Conservation (phyloP, 306 rosid species). For the Potentilla sterilis region DNA sequence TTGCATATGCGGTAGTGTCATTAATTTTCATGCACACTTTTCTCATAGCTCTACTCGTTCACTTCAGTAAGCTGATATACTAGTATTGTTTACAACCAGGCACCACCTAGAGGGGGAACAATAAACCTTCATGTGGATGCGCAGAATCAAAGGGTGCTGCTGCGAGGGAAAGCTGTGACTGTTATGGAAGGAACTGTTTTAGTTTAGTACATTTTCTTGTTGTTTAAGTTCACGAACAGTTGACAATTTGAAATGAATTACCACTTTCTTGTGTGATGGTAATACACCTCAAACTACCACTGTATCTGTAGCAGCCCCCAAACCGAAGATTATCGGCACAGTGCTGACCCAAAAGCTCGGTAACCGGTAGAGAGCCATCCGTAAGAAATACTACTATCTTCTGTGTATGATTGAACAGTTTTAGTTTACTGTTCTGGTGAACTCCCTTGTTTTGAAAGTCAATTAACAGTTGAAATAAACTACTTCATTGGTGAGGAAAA, state of each 20-base stretch:
- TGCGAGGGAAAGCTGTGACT: conserved; percentile 66
- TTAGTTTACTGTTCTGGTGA: background rate
- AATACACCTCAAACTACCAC: background rate
- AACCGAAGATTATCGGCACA: too few relatives aligned
- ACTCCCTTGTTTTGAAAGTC: background rate
- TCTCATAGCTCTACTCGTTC: background rate
- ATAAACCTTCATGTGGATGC: conserved; percentile 52
- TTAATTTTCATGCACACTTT: background rate
- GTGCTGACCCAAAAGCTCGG: too few relatives aligned
- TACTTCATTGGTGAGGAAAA: background rate
- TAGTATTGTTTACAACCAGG: conserved; percentile 38
- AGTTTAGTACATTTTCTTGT: conserved; percentile 21
- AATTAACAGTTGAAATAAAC: background rate
- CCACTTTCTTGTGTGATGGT: background rate
- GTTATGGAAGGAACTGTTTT: conserved; percentile 70
- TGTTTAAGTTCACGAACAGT: background rate
- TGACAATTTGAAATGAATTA: too few relatives aligned
- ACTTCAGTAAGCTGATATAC: background rate
- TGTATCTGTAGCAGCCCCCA: too few relatives aligned
- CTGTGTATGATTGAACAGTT: background rate
- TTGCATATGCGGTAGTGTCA: conserved; percentile 46
- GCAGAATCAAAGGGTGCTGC: conserved; percentile 53
- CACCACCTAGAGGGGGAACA: conserved; percentile 68
- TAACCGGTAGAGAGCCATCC: too few relatives aligned
- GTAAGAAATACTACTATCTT: too few relatives aligned